Conservation (phyloP, 164 flowering plant species). For the Dillenia suffruticosa region DNA sequence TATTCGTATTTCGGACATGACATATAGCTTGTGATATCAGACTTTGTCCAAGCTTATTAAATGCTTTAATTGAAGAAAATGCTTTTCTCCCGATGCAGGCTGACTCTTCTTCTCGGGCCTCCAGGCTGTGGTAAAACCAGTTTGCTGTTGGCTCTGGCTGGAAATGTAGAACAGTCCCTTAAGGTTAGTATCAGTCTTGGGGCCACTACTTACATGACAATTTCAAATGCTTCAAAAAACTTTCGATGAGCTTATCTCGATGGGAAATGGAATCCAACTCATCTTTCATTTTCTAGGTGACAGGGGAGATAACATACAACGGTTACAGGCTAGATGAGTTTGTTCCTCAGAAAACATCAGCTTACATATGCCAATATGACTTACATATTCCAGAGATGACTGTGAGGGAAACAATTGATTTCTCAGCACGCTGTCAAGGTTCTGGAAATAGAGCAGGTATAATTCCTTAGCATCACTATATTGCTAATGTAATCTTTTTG, state of each 20-base stretch:
- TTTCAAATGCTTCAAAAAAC: not conserved
- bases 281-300: constrained; percentile 22
- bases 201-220: too few species aligned
- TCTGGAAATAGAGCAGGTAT: constrained; percentile 46
- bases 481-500: not conserved
- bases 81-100: constrained; percentile 8
- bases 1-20: too few species aligned
- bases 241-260: not conserved
- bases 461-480: not conserved
- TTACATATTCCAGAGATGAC: constrained; percentile 59
- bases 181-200: constrained; percentile 8
- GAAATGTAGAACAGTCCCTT: constrained; percentile 15
- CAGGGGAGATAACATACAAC: constrained; percentile 49
- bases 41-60: too few species aligned
- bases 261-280: not conserved
- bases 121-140: constrained; percentile 30
- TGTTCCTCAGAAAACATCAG: constrained; percentile 65
- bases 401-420: constrained; percentile 65
- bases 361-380: constrained; percentile 62
- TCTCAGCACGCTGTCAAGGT: constrained; percentile 61
- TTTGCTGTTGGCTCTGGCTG: constrained; percentile 20
- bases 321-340: constrained; percentile 52
- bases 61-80: too few species aligned
- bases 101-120: constrained; percentile 24
- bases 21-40: too few species aligned